Percentiles rank a stretch among this genome's conserved stretches.
These are phyloP conservation scores for Euptelea pleiosperma DNA, from an alignment of 164 flowering plant genomes.

Conservation along the genomic window DNA sequence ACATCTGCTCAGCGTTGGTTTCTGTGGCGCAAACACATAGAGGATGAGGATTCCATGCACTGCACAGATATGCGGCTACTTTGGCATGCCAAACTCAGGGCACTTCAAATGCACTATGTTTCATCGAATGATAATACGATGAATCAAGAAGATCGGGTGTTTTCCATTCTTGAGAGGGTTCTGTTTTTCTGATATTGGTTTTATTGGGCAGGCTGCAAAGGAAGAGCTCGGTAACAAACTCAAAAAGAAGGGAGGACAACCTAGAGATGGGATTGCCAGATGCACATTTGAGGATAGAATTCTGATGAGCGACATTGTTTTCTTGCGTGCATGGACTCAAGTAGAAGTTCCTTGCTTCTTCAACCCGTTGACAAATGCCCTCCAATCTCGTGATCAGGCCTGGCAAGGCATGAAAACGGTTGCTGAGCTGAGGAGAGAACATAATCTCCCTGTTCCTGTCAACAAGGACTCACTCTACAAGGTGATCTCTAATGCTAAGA, in stretches of 20 bases:
- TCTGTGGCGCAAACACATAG: too few species aligned
- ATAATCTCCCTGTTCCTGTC: slow-evolving; percentile 63
- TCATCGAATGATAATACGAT: too few species aligned
- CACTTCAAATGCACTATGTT: too few species aligned
- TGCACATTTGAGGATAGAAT: slow-evolving; percentile 97
- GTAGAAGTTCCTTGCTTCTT: slow-evolving; percentile 80
- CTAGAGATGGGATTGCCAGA: slow-evolving; percentile 82
- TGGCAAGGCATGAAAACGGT: slow-evolving; percentile 95
- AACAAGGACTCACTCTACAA: slow-evolving; percentile 92
- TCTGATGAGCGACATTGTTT: slow-evolving; percentile 90
- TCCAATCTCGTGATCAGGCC: slow-evolving; percentile 68
- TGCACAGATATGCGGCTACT: too few species aligned
- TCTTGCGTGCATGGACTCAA: slow-evolving; percentile 79
- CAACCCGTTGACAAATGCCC: slow-evolving; percentile 83
- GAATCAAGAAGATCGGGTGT: too few species aligned
- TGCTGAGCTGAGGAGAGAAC: slow-evolving; percentile 70
- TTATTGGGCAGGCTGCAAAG: slow-evolving; percentile 75
- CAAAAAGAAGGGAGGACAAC: slow-evolving; percentile 55
- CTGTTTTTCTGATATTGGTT: not conserved
- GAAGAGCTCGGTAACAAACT: slow-evolving; percentile 69
- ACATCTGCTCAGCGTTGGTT: too few species aligned
- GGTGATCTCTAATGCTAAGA: slow-evolving; percentile 35
- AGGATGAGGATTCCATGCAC: too few species aligned
- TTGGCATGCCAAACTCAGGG: too few species aligned
- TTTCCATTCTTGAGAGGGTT: too few species aligned